Evolutionary conservation across 108 stramenopile species (phyloP), one percentile per base, ranked within the genome.

Genomic region (Cyclotella baltica): DNA sequence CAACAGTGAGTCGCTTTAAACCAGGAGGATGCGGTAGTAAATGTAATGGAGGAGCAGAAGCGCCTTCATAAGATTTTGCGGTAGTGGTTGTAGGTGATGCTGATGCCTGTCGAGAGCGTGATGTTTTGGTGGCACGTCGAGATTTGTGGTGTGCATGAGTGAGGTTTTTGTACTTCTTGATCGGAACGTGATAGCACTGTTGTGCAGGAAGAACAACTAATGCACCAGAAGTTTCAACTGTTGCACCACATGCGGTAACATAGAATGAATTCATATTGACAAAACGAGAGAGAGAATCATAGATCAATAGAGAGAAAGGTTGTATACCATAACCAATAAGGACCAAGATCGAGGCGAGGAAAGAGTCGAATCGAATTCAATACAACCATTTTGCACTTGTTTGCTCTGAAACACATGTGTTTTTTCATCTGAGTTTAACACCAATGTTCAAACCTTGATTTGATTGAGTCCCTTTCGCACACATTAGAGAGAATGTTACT

Each of bases 11-110:
- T 11, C 2, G 1, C 25, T 11, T 56, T 11, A 56, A 25, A 3
- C n/a, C 11, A 56, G 55, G 55, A 16, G 31, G 59, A 61, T 30
- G 59, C 16, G 4, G 1, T 25, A 56, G 22, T 3, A 25, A 56
- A 13, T 61, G 31, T 31, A 61, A 16, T 34, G 33, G 59, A 34
- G 59, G 59, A 8, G 59, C 59, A 33, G 59, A 61, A 16, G 59
- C 59, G 34, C 34, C 34, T 30, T 31, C 20, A 34, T 61, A 61
- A 1, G 31, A 34, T 31, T 61, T 61, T 34, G 59, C 59, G 5
- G 11, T 34, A 61, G 59, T 31, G 1, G 59, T 61, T 3, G 20
- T 15, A 31, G 30, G 16, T 34, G 30, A 61, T 18, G 13, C 59
- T 18, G 59, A 33, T 33, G 15, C 16, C 15, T 33, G 59, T 20